Base-by-base conservation (phyloP, 2,329 filamentous ascomycete species). In the Pseudogymnoascus sp. region DNA sequence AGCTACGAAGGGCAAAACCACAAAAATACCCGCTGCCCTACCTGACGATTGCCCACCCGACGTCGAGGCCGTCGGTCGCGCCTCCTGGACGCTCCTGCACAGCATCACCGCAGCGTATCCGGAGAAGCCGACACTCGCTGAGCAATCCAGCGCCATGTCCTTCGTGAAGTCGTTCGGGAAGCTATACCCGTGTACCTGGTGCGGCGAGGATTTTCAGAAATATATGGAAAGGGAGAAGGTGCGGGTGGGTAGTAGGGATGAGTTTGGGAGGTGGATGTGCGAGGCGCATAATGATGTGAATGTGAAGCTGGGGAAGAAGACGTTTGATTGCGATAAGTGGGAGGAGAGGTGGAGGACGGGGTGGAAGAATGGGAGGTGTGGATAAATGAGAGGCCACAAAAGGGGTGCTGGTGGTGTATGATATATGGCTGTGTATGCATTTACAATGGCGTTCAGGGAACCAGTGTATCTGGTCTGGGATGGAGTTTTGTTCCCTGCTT, bases 161-260 rank as follows among this genome's bases (percentile, higher is more conserved):
- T 97, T 99, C 77, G 81, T 99, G 69, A 78, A 80, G 23, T 80
- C 92, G 1, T 96, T 99, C 74, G 87, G 90, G 25, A 89, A 88
- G 68, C 77, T 97, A 18, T 99, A 99, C 72, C 95, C 95, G 3
- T 99, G 95, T 79, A 96, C 93, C 91, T 84, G 89, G 2, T 99
- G 95, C 75, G 95, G 93, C 35, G 89, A 93, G 65, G 93, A 97
- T 73, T 97, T 99, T 75, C 88, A 88, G 74, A 74, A 74, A 0
- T 97, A 93, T 82, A 88, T 97, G 79, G 81, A 80, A 65, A 82
- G 83, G 66, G 75, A 76, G 66, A 83, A 84, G 71, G 87, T 93
- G 40, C 74, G 75, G 65, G 78, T 83, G 7, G 78, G 76, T 40
- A 83, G 81, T 67, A 77, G 85, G 38, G 83, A 86, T 63, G 88